Evolutionary conservation across 2,329 filamentous ascomycete species (phyloP).

Genomic region (Scedosporium apiospermum): DNA sequence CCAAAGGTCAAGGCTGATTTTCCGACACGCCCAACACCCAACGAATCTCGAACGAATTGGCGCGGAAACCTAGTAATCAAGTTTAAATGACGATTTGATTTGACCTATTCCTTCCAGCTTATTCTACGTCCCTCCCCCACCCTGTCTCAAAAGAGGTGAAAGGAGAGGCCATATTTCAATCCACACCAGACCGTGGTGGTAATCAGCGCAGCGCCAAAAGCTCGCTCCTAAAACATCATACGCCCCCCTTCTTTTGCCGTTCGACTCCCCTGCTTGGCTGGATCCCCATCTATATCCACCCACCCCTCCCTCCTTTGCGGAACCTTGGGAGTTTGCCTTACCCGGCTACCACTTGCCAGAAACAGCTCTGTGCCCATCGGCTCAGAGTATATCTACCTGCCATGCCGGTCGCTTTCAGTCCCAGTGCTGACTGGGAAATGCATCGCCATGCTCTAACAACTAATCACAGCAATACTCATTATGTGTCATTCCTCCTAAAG

Average conservation of each 20-base stretch:
- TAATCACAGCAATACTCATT: conserved; percentile 6
- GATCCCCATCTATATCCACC: neutral
- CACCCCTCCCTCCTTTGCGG: conserved; percentile 1
- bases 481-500: conserved; percentile 7
- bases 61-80: neutral
- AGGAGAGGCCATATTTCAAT: neutral
- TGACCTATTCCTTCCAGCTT: neutral
- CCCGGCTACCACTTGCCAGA: neutral
- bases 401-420: conserved; percentile 4
- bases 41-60: neutral
- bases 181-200: conserved; percentile 1
- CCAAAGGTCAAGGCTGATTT: neutral
- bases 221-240: neutral
- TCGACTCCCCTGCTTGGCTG: neutral
- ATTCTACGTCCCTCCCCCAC: neutral
- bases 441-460: neutral
- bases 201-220: neutral
- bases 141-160: neutral
- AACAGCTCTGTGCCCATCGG: neutral
- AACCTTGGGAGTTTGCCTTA: conserved; percentile 5
- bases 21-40: neutral
- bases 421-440: conserved; percentile 2
- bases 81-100: neutral
- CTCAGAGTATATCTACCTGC: conserved; percentile 6
- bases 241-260: neutral